Base-by-base conservation (phyloP, 345 rosid genomes). In the Fremontodendron californicum region DNA sequence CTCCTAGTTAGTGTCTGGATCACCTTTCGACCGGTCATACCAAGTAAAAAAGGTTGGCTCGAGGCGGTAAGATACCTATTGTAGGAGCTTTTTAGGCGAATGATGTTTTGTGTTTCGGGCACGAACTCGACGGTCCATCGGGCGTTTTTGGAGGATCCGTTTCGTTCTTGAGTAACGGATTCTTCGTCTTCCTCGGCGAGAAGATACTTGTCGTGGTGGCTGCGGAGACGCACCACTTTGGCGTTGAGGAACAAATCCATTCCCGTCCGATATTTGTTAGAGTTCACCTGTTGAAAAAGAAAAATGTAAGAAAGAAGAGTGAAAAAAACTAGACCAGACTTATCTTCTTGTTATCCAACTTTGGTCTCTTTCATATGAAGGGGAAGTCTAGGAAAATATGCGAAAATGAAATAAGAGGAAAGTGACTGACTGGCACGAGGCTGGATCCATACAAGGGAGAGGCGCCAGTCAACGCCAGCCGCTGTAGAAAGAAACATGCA, bases 191-290 rank as follows among this genome's bases (percentile, higher is more conserved):
- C 92, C 76, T 90, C 91, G 0, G 97, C 98, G 0, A 77, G 5
- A 0, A 94, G 88, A 73, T 88, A 94, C 82, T 93, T 93, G 84
- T 87, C 92, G 77, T 89, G 98, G 78, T 87, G 86, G 89, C 92
- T 88, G 58, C 90, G 86, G 23, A 93, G 84, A 3, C 97, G 91
- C 64, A 94, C 84, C 12, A 90, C 86, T 82, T 80, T 92, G 0
- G 97, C 94, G 81, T 89, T 92, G 62, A 81, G 80, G 84, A 92
- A 93, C 75, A 88, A 75, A 55, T 95, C 98, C 99, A 95, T 93
- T 2, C 82, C 90, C 71, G 78, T 71, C 12, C 18, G 52, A 57
- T 3, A 54, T 40, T 77, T 39, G 77, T 75, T 78, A 55, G 75
- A 80, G 40, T 66, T 64, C 11, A 29, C 67, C 70, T 74, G 80